Base-by-base conservation (phyloP, 441 rosid genomes). In the Breynia disticha region DNA sequence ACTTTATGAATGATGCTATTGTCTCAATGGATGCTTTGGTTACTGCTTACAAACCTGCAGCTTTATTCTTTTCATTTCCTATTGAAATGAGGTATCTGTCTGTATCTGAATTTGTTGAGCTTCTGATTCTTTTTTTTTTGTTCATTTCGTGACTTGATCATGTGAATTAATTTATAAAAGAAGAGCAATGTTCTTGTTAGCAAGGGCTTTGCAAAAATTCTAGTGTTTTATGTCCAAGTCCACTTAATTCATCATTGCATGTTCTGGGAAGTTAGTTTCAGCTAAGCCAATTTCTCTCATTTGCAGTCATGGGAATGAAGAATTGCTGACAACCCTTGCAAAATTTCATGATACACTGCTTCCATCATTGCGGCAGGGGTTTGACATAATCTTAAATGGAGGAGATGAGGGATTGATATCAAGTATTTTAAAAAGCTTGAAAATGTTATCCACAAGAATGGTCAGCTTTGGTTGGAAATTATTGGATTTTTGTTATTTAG, bases 1-100 rank as follows among this genome's bases (percentile, higher is more conserved):
- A 93, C 77, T 93, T 93, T 47, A 81, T 93, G 63, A 93, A 93
- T 75, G 99, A 93, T 74, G 88, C 97, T 46, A 61, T 84, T 72
- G 86, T 80, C 57, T 87, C 99, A 55, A 76, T 93, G 87, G 96
- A 86, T 67, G 81, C 96, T 57, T 78, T 89, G 55, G 70, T 76
- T 66, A 68, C 78, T 67, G 83, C 82, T 10, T 83, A 84, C 75
- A 78, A 66, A 56, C 83, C 83, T 44, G 84, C 95, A 70, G 79
- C 93, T 52, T 48, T 81, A 62, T 72, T 79, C 52, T 86, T 89
- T 66, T 80, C 80, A 53, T 75, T 76, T 60, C 82, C 86, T 60
- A 71, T 89, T 56, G 90, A 84, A 55, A 76, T 74, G 71, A 89
- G 99, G 99, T 93, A 65, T 32, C 53, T 67, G 48, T 49, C 57